Evolutionary conservation across 352 stramenopile species (phyloP).

Genomic region (Pythium aquatile): DNA sequence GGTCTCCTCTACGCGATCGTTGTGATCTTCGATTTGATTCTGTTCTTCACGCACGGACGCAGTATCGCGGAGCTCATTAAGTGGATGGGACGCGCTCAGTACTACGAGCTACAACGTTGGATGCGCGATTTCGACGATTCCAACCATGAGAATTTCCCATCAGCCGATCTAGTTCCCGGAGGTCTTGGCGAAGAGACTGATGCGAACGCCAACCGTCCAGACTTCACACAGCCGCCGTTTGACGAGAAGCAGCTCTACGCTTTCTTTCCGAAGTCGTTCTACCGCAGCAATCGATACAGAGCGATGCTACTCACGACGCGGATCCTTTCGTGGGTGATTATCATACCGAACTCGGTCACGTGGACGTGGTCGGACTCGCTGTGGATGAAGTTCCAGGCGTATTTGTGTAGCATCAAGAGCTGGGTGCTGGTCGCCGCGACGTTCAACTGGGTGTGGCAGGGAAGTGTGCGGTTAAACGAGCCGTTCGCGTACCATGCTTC

Average conservation of each 20-base stretch:
- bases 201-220: background rate
- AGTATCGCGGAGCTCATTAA: conserved; percentile 13
- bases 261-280: conserved; percentile 30
- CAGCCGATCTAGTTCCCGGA: background rate
- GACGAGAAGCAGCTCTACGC: conserved; percentile 26
- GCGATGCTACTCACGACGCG: conserved; percentile 16
- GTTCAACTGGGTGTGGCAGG: conserved; percentile 7
- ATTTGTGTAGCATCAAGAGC: conserved; percentile 17
- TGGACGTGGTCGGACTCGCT: conserved; percentile 22
- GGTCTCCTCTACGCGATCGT: conserved; percentile 19
- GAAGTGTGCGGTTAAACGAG: conserved; percentile 10
- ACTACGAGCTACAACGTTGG: conserved; percentile 23
- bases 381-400: conserved; percentile 14
- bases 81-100: conserved; percentile 19
- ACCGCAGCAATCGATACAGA: conserved; percentile 17
- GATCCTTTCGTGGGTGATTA: conserved; percentile 25
- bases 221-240: background rate
- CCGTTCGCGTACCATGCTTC: conserved; percentile 8
- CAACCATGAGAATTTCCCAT: background rate
- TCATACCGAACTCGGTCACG: conserved; percentile 25
- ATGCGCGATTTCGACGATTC: conserved; percentile 20
- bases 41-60: conserved; percentile 6
- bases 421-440: conserved; percentile 15
- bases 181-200: background rate
- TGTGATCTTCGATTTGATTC: conserved; percentile 15